phyloP scores from a whole-genome alignment of 805 yeast genomes.

The Candida ascalaphidarum region DNA sequence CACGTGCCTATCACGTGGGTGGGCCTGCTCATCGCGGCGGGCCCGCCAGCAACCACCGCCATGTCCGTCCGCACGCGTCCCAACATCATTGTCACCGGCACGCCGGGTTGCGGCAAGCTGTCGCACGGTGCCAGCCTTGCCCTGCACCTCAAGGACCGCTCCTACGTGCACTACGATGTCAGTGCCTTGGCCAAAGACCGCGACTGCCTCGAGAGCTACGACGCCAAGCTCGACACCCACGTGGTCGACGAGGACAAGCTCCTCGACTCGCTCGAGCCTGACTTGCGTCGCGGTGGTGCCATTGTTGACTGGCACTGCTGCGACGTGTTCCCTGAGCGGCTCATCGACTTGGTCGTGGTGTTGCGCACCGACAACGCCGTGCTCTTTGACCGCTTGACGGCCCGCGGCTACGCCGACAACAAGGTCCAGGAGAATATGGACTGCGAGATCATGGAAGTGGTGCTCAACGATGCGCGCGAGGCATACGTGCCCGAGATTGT shows the following conservation, averaged over 20 bases:
- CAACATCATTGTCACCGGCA: conserved; percentile 87
- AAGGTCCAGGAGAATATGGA: conserved; percentile 90
- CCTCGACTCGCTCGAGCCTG: conserved; percentile 71
- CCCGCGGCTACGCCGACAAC: conserved; percentile 69
- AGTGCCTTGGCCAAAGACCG: conserved; percentile 77
- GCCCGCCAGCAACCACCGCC: too few species aligned
- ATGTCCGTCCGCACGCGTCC: conserved; percentile 38
- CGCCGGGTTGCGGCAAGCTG: conserved; percentile 89
- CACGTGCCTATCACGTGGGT: too few species aligned
- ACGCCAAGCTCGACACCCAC: conserved; percentile 73
- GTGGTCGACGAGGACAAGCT: conserved; percentile 91
- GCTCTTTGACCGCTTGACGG: conserved; percentile 66
- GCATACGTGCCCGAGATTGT: conserved; percentile 74
- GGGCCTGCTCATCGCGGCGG: too few species aligned
- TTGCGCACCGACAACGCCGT: conserved; percentile 66
- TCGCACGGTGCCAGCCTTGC: conserved; percentile 60
- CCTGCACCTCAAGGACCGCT: conserved; percentile 38
- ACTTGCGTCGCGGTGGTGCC: conserved; percentile 77
- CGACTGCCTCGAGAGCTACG: conserved; percentile 75
- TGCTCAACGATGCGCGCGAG: conserved; percentile 79
- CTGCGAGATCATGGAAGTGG: conserved; percentile 94
- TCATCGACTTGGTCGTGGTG: conserved; percentile 88
- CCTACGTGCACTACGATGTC: conserved; percentile 50
- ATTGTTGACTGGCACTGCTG: conserved; percentile 96
- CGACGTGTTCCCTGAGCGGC: conserved; percentile 87